Evolutionary conservation across 2,329 filamentous ascomycete species (phyloP).

Genomic region (Incumbomyces lentus): DNA sequence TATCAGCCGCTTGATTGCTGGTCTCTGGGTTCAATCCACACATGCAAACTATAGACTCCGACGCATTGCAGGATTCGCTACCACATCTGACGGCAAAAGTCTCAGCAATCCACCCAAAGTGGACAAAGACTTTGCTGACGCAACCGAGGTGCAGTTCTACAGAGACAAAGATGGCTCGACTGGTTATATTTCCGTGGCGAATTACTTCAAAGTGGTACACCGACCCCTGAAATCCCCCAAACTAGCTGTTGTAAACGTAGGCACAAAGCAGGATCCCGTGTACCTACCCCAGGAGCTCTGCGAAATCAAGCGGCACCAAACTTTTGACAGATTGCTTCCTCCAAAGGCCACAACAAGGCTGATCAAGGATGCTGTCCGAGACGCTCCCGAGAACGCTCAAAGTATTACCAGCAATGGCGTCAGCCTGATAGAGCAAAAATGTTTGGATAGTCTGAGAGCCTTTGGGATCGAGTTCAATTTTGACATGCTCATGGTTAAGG

Average conservation of each 20-base stretch:
- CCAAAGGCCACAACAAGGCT: constrained; percentile 55
- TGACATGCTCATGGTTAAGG: constrained; percentile 59
- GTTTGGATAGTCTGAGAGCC: constrained; percentile 31
- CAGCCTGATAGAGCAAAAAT: constrained; percentile 2
- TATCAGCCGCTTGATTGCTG: constrained; percentile 28
- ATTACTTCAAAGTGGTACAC: constrained; percentile 41
- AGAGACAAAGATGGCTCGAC: constrained; percentile 26
- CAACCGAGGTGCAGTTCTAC: constrained; percentile 48
- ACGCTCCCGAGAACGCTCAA: constrained; percentile 54
- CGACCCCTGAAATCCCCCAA: constrained; percentile 25
- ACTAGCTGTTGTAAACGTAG: constrained; percentile 58
- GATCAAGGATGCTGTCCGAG: constrained; percentile 62
- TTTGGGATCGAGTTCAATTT: constrained; percentile 40
- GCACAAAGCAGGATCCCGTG: constrained; percentile 44
- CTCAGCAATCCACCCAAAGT: constrained; percentile 29
- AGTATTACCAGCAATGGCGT: constrained; percentile 40
- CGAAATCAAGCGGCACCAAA: constrained; percentile 53
- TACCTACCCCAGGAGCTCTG: constrained; percentile 61
- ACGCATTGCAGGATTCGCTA: background rate
- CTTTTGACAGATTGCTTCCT: constrained; percentile 49
- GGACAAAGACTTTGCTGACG: constrained; percentile 33
- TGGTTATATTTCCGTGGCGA: constrained; percentile 41
- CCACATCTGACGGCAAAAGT: background rate
- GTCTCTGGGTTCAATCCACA: constrained; percentile 30
- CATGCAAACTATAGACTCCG: constrained; percentile 23